These are phyloP conservation scores for Potentilla sterilis DNA, from an alignment of 306 rosid species.

Conservation along the genomic window DNA sequence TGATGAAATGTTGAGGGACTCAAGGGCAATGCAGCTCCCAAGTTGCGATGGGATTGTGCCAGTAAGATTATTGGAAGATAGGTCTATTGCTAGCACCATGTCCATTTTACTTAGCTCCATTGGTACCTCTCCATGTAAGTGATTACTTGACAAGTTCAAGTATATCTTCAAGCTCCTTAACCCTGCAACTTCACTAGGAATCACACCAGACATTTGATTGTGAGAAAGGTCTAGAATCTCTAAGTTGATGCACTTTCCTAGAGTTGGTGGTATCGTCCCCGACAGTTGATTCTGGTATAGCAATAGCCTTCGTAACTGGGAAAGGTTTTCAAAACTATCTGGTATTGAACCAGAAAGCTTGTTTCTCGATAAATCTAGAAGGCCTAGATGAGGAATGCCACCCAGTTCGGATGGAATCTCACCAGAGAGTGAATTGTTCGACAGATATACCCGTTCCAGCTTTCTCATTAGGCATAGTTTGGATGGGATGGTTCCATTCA, in stretches of 20 bases:
- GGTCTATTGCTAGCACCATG: conserved; percentile 81
- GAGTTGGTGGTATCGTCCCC: conserved; percentile 72
- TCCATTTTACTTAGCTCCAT: conserved; percentile 92
- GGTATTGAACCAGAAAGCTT: conserved; percentile 81
- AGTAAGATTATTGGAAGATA: conserved; percentile 72
- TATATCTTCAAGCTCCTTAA: conserved; percentile 85
- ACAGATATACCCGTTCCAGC: conserved; percentile 71
- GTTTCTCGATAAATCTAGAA: conserved; percentile 77
- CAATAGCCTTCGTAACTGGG: conserved; percentile 76
- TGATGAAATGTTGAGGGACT: conserved; percentile 66
- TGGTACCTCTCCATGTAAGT: conserved; percentile 61
- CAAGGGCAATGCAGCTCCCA: conserved; percentile 79
- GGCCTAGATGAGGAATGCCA: conserved; percentile 67
- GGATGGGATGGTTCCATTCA: conserved; percentile 76
- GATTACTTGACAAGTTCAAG: conserved; percentile 72
- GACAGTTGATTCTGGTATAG: conserved; percentile 71
- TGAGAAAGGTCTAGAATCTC: conserved; percentile 84
- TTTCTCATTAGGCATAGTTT: conserved; percentile 51
- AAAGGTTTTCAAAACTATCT: conserved; percentile 71
- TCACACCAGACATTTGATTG: conserved; percentile 59
- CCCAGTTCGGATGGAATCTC: conserved; percentile 76
- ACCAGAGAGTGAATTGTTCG: conserved; percentile 77
- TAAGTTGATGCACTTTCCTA: conserved; percentile 72
- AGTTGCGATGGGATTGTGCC: conserved; percentile 75
- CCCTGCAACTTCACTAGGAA: conserved; percentile 81